phyloP scores from a whole-genome alignment of 1,284 basidiomycete genomes.

The Hemileia vastatrix region DNA sequence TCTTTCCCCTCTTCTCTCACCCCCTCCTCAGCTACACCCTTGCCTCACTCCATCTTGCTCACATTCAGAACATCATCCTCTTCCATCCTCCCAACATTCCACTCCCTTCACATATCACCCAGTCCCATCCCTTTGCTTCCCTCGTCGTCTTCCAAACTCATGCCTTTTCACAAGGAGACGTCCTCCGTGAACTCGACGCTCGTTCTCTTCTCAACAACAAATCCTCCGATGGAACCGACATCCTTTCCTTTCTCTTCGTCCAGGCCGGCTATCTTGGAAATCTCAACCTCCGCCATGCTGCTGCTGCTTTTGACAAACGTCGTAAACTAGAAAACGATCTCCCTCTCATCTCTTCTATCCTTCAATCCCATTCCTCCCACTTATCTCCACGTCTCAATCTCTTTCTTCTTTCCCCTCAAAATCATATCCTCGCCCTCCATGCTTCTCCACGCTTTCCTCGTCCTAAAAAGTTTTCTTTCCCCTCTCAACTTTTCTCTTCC shows the following conservation, averaged over 20 bases:
- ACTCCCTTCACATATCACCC: conserved; percentile 71
- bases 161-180: conserved; percentile 85
- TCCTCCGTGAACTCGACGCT: conserved; percentile 90
- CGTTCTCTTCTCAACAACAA: conserved; percentile 76
- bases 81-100: conserved; percentile 66
- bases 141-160: conserved; percentile 69
- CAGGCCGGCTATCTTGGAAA: conserved; percentile 91
- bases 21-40: conserved; percentile 1
- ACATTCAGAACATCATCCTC: background rate
- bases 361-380: conserved; percentile 14
- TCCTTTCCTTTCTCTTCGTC: conserved; percentile 65
- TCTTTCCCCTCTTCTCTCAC: conserved; percentile 20
- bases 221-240: conserved; percentile 25
- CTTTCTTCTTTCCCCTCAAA: conserved; percentile 39
- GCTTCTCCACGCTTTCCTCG: conserved; percentile 55
- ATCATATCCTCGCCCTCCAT: conserved; percentile 40
- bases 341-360: conserved; percentile 20
- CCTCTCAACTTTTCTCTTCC: conserved; percentile 62
- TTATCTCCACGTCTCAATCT: conserved; percentile 28
- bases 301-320: conserved; percentile 77
- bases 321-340: conserved; percentile 74
- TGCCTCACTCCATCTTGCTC: background rate
- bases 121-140: too few species aligned
- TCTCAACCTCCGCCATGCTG: conserved; percentile 77
- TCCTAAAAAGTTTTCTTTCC: conserved; percentile 59